phyloP scores from a whole-genome alignment of 352 stramenopile genomes.

The Globisporangium barbulae region DNA sequence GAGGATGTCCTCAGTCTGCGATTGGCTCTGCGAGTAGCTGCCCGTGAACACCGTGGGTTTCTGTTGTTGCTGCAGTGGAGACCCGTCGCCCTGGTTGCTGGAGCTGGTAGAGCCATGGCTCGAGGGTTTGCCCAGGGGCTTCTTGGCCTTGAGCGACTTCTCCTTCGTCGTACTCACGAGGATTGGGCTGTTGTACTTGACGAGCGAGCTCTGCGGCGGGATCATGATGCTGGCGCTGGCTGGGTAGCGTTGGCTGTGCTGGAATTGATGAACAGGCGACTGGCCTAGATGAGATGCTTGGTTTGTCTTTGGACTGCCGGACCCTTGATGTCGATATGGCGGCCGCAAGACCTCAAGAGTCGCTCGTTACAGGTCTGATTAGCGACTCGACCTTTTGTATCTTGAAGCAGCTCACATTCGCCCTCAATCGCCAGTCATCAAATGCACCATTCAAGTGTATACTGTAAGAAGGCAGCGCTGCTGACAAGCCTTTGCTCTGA shows the following conservation, averaged over 20 bases:
- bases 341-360: background rate
- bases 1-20: constrained; percentile 88
- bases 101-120: constrained; percentile 15
- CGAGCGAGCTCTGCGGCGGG: constrained; percentile 80
- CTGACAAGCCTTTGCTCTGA: no score
- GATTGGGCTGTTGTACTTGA: constrained; percentile 92
- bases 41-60: constrained; percentile 65
- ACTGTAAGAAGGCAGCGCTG: no score
- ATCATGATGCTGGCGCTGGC: constrained; percentile 46
- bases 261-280: no score
- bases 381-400: no score
- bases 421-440: no score
- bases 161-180: constrained; percentile 89
- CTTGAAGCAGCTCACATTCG: no score
- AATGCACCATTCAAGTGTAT: no score
- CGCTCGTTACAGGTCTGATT: background rate
- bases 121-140: constrained; percentile 22
- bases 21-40: constrained; percentile 49
- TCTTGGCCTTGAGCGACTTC: constrained; percentile 57
- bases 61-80: background rate
- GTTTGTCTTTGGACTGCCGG: no score
- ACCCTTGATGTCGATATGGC: background rate
- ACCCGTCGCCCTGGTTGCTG: constrained; percentile 14
- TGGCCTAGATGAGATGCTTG: background rate
- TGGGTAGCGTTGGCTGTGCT: no score